These are phyloP conservation scores for Canavalia ensiformis DNA, from an alignment of 306 rosid species.

Conservation along the genomic window DNA sequence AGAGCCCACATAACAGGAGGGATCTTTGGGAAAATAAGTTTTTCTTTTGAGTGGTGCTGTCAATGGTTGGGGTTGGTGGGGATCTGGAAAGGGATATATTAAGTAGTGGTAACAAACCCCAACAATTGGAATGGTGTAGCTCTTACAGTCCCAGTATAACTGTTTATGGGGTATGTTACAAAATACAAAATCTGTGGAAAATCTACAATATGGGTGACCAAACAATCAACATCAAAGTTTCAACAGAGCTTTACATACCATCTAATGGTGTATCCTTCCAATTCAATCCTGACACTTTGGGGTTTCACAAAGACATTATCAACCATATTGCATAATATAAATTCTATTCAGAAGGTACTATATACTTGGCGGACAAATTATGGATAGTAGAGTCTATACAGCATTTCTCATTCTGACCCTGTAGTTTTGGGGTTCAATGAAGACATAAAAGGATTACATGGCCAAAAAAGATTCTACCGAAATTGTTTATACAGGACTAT, in stretches of 20 bases:
- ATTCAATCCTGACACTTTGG: conserved; percentile 31
- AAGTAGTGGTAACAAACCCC: conserved; percentile 26
- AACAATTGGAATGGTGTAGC: conserved; percentile 14
- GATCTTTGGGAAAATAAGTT: conserved; percentile 14
- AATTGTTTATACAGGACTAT: conserved; percentile 17
- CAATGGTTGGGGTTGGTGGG: conserved; percentile 1
- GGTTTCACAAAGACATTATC: conserved; percentile 17
- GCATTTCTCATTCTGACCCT: not conserved
- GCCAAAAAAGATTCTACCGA: conserved; percentile 28
- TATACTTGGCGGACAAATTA: conserved; percentile 21
- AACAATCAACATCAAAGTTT: conserved; percentile 1
- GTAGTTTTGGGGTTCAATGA: conserved; percentile 19
- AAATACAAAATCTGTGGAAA: conserved; percentile 2
- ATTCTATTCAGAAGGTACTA: conserved; percentile 24
- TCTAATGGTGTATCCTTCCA: conserved; percentile 28
- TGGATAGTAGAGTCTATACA: not conserved
- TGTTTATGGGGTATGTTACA: not conserved
- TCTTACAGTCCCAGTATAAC: conserved; percentile 11
- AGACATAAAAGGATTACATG: not conserved
- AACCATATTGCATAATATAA: conserved; percentile 22
- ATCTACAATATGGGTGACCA: conserved; percentile 29
- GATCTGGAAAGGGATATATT: conserved; percentile 12
- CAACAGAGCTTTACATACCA: conserved; percentile 9
- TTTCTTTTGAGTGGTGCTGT: not conserved
- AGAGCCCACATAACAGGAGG: conserved; percentile 12